A percentile compares a stretch with the other conserved stretches of the same genome.
Evolutionary conservation across 2,329 filamentous ascomycete genomes (phyloP).

Genomic region (Colletotrichum karsti): DNA sequence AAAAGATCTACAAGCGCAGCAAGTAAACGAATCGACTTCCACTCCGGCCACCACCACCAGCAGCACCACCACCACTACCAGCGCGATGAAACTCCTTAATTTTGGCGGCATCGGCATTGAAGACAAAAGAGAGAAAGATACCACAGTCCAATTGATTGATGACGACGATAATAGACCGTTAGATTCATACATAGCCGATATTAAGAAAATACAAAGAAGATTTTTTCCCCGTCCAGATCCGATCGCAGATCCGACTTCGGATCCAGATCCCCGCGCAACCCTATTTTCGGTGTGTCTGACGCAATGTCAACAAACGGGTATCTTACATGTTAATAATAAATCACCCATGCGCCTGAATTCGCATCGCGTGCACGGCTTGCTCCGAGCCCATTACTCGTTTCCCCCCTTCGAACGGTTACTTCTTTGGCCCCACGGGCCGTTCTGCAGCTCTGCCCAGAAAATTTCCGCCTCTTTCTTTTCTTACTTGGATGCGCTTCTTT

Average conservation of each 20-base stretch:
- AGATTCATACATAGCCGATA: conserved; percentile 19
- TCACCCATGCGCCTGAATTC: conserved; percentile 6
- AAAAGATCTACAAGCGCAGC: conserved; percentile 98
- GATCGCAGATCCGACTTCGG: too few species aligned
- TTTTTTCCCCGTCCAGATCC: neutral
- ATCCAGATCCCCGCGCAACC: neutral
- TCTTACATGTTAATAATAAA: conserved; percentile 26
- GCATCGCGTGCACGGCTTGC: neutral
- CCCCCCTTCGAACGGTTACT: neutral
- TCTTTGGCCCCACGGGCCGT: neutral
- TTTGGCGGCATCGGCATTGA: neutral
- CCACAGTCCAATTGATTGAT: conserved; percentile 16
- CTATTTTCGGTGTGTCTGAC: neutral
- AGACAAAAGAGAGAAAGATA: conserved; percentile 25
- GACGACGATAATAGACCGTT: conserved; percentile 24
- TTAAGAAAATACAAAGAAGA: conserved; percentile 22
- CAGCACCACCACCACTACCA: neutral
- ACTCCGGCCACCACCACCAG: neutral
- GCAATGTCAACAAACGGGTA: conserved; percentile 23
- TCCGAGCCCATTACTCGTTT: conserved; percentile 1
- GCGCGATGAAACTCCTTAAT: neutral
- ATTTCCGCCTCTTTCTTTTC: neutral
- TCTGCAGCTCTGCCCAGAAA: neutral
- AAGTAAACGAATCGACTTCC: conserved; percentile 73
- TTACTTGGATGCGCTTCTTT: neutral